Conservation (phyloP, 1,139 yeast species). For the Geotrichum macrosporum region DNA sequence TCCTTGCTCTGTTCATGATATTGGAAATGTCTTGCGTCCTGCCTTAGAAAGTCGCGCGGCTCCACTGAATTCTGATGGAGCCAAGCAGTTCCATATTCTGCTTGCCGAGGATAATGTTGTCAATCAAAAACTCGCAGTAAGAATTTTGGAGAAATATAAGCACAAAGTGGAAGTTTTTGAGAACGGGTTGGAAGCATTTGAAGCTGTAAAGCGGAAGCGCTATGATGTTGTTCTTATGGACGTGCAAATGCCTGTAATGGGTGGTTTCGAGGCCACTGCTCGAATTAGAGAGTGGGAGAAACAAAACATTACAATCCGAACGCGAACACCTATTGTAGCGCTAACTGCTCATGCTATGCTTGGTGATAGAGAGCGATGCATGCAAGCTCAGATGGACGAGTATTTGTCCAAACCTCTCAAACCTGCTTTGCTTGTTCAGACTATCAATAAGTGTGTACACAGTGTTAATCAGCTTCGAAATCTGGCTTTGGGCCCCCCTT, state of each 20-base stretch:
- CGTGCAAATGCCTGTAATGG: conserved; percentile 94
- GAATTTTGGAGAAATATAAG: conserved; percentile 33
- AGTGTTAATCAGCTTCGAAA: conserved; percentile 40
- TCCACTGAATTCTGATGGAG: conserved; percentile 74
- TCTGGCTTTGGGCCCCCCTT: conserved; percentile 39
- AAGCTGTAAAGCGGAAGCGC: conserved; percentile 61
- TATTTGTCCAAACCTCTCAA: conserved; percentile 85
- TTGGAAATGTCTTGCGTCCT: conserved; percentile 77
- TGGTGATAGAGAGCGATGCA: conserved; percentile 80
- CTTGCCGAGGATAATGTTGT: conserved; percentile 85
- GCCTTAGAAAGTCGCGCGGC: conserved; percentile 80
- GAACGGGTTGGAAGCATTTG: conserved; percentile 78
- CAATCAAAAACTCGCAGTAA: conserved; percentile 74
- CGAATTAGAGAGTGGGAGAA: conserved; percentile 84
- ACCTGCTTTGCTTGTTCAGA: conserved; percentile 75
- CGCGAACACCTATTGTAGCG: conserved; percentile 82
- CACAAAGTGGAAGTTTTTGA: conserved; percentile 46
- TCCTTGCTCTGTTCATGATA: conserved; percentile 75
- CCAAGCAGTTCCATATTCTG: conserved; percentile 65
- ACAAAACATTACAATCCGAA: conserved; percentile 65
- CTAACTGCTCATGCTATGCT: conserved; percentile 89
- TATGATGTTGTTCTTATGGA: conserved; percentile 88
- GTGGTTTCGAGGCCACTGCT: conserved; percentile 87
- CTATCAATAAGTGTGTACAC: conserved; percentile 78
- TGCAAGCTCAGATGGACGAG: conserved; percentile 89